Percentiles rank a stretch among this genome's conserved stretches.
These are phyloP conservation scores for Dorcoceras hygrometricum DNA, from an alignment of 257 asterid genomes.

Conservation along the genomic window DNA sequence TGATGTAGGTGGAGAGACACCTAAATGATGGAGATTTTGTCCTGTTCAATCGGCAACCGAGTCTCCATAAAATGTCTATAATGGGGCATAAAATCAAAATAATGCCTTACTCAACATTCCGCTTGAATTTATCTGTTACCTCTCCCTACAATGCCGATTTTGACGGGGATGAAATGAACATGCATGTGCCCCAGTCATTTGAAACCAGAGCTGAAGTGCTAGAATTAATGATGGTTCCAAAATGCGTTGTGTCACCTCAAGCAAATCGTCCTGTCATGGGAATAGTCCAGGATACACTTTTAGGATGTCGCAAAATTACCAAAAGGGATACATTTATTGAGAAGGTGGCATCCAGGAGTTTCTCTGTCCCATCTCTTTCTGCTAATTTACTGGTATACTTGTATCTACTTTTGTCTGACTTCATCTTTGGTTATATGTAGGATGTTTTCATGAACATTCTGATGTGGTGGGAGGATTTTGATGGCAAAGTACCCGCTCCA, in stretches of 20 bases:
- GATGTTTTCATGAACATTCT: slow-evolving; percentile 97
- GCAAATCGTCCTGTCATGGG: slow-evolving; percentile 99
- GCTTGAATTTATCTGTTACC: slow-evolving; percentile 91
- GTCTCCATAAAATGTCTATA: slow-evolving; percentile 98
- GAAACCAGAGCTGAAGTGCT: slow-evolving; percentile 98
- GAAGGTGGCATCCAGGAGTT: slow-evolving; percentile 50
- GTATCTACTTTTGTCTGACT: slow-evolving; percentile 9
- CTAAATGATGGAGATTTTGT: slow-evolving; percentile 95
- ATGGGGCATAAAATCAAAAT: slow-evolving; percentile 99
- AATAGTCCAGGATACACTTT: slow-evolving; percentile 92
- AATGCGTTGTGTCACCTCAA: slow-evolving; percentile 96
- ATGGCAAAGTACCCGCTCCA: slow-evolving; percentile 98
- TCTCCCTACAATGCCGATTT: slow-evolving; percentile 99
- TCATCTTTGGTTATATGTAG: slow-evolving; percentile 37
- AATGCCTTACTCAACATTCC: slow-evolving; percentile 98
- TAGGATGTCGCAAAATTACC: slow-evolving; percentile 94
- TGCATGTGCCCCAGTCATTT: slow-evolving; percentile 99
- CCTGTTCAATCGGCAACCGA: slow-evolving; percentile 95
- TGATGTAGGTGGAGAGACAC: slow-evolving; percentile 95
- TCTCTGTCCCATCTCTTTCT: neutral
- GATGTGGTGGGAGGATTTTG: slow-evolving; percentile 99
- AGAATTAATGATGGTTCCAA: slow-evolving; percentile 98
- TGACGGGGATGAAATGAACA: slow-evolving; percentile 99
- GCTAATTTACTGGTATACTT: neutral
- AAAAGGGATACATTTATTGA: slow-evolving; percentile 97